A percentile compares a stretch with the other conserved stretches of the same genome.
Evolutionary conservation across 1,284 basidiomycete species (phyloP).

Genomic region (Pseudozyma thailandica): DNA sequence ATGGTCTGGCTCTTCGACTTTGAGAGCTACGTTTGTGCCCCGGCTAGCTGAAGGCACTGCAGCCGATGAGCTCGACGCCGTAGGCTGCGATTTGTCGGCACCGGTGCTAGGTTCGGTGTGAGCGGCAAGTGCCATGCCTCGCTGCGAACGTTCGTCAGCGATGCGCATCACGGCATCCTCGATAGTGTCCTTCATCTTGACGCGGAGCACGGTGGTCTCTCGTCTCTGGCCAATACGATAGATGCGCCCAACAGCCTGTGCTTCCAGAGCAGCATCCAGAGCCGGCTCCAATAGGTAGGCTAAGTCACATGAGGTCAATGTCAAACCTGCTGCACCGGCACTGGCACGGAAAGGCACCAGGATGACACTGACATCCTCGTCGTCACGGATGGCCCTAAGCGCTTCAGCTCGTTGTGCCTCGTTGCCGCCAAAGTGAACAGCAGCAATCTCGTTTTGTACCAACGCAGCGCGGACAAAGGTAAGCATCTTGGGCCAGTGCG

Average conservation of each 20-base stretch:
- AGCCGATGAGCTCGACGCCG: neutral
- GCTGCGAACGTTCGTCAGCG: slow-evolving; percentile 34
- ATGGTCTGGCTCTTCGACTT: neutral
- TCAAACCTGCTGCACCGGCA: slow-evolving; percentile 56
- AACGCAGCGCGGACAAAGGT: slow-evolving; percentile 39
- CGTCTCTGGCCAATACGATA: slow-evolving; percentile 52
- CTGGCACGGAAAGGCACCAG: slow-evolving; percentile 49
- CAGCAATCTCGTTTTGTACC: slow-evolving; percentile 32
- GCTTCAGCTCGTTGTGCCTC: slow-evolving; percentile 38
- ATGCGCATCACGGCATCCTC: slow-evolving; percentile 52
- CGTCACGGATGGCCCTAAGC: slow-evolving; percentile 47
- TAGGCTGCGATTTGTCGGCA: neutral
- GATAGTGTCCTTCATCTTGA: slow-evolving; percentile 55
- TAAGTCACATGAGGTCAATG: slow-evolving; percentile 48
- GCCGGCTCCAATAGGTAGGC: slow-evolving; percentile 54
- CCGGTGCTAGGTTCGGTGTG: slow-evolving; percentile 7
- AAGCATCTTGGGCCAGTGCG: slow-evolving; percentile 53
- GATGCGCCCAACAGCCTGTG: slow-evolving; percentile 48
- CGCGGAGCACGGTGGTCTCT: slow-evolving; percentile 44
- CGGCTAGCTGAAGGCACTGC: neutral
- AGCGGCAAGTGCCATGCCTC: slow-evolving; percentile 39
- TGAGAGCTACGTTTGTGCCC: neutral
- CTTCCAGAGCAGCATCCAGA: slow-evolving; percentile 47
- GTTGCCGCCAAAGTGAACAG: slow-evolving; percentile 41
- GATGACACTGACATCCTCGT: slow-evolving; percentile 37